Base-by-base conservation (phyloP, 2,329 filamentous ascomycete genomes). In the Elsinoe australis region DNA sequence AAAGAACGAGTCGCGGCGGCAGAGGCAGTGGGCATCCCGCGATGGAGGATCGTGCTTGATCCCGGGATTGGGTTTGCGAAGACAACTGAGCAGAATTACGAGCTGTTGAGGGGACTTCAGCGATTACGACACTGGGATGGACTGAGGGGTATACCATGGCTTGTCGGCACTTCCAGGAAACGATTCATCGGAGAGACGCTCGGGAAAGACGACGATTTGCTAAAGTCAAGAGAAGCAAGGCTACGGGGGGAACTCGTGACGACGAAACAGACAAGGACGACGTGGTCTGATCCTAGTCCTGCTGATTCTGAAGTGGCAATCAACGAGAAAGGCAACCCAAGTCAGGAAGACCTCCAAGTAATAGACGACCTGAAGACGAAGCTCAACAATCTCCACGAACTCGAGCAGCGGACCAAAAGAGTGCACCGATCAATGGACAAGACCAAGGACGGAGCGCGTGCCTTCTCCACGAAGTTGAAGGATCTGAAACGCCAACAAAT, bases 51-150 rank as follows among this genome's bases (percentile, higher is more conserved):
- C 54, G 81, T 96, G 26, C 78, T 96, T 1, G 92, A 98, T 62
- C 92, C 92, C 0, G 92, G 92, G 0, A 78, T 98, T 24, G 92
- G 92, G 0, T 98, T 98, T 62, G 88, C 92, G 49, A 98, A 98
- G 70, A 82, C 79, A 0, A 72, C 75, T 47, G 72, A 75, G 32
- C 87, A 95, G 63, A 95, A 95, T 64, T 69, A 95, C 2, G 80
- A 87, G 56, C 69, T 98, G 2, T 69, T 98, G 26, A 73, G 85
- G 6, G 68, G 78, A 1, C 70, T 95, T 4, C 78, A 85, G 54
- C 68, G 94, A 3, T 69, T 96, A 21, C 54, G 62, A 12, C 17
- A 44, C 54, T 82, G 78, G 73, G 76, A 78, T 10, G 80, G 79
- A 0, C 65, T 92, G 18, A 67, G 74, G 49, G 81, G 79, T 0